Evolutionary conservation across 73 alveolate genomes (phyloP).

Genomic region (Uronychia setigera): DNA sequence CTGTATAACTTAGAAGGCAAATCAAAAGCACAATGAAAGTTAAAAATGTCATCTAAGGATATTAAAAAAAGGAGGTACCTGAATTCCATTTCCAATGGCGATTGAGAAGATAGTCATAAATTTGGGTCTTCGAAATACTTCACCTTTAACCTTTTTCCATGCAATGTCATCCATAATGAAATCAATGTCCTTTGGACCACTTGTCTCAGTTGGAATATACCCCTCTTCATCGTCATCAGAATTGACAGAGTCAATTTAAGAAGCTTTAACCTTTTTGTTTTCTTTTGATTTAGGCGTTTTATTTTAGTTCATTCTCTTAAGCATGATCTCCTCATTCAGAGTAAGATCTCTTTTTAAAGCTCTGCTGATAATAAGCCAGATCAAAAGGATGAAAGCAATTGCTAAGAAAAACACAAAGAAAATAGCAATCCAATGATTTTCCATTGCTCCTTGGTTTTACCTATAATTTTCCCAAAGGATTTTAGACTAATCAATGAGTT

Average conservation of each 20-base stretch:
- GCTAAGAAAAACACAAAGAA: constrained; percentile 3
- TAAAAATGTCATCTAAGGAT: not conserved
- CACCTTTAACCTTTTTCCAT: constrained; percentile 55
- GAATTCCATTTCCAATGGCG: constrained; percentile 33
- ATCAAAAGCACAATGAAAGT: not conserved
- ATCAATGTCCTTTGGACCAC: not conserved
- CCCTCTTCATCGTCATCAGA: constrained; percentile 8
- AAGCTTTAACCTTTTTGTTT: not conserved
- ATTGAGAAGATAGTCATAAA: constrained; percentile 6
- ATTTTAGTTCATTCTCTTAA: not conserved
- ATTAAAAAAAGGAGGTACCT: constrained; percentile 12
- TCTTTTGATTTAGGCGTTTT: not conserved
- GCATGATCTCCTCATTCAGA: constrained; percentile 13
- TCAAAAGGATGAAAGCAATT: constrained; percentile 6
- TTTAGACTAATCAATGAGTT: not conserved
- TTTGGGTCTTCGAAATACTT: constrained; percentile 37
- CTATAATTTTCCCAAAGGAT: not conserved
- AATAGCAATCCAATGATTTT: not conserved
- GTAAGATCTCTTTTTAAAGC: constrained; percentile 34
- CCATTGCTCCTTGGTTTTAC: not conserved
- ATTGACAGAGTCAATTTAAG: not conserved
- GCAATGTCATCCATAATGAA: constrained; percentile 31
- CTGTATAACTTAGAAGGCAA: not conserved
- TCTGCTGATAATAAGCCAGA: constrained; percentile 22
- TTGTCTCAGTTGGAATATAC: not conserved